These are phyloP conservation scores for Dicorynia guianensis DNA, from an alignment of 306 rosid genomes.

Conservation along the genomic window DNA sequence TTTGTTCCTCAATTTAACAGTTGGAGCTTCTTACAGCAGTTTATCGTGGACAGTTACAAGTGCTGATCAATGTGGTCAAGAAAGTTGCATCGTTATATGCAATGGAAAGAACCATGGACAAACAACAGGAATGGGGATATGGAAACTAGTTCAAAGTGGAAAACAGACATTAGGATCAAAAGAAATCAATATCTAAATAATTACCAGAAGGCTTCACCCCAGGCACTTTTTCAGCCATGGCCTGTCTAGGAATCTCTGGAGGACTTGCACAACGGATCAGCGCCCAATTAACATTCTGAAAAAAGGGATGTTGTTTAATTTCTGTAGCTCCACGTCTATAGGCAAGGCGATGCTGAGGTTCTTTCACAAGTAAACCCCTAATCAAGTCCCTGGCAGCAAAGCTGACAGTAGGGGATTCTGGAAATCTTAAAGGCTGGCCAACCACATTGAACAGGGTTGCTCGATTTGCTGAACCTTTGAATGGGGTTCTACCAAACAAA, in stretches of 20 bases:
- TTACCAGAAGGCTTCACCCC: slow-evolving; percentile 90
- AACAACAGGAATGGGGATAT: slow-evolving; percentile 53
- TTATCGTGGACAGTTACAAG: slow-evolving; percentile 50
- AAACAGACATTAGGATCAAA: slow-evolving; percentile 55
- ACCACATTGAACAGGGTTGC: slow-evolving; percentile 96
- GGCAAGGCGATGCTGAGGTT: slow-evolving; percentile 96
- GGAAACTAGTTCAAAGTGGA: slow-evolving; percentile 44
- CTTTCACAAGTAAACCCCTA: slow-evolving; percentile 92
- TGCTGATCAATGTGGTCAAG: slow-evolving; percentile 38
- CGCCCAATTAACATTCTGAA: slow-evolving; percentile 93
- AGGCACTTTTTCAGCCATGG: slow-evolving; percentile 56
- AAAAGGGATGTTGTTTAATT: slow-evolving; percentile 93
- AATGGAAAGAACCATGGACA: slow-evolving; percentile 59
- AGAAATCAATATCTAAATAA: slow-evolving; percentile 96
- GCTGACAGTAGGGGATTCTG: slow-evolving; percentile 89
- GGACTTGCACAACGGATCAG: slow-evolving; percentile 95
- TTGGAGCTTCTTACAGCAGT: slow-evolving; percentile 44
- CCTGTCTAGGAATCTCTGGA: slow-evolving; percentile 78
- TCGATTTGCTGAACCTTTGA: slow-evolving; percentile 82
- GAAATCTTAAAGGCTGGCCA: slow-evolving; percentile 92
- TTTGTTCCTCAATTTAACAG: slow-evolving; percentile 38
- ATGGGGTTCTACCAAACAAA: slow-evolving; percentile 91
- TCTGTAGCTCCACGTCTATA: slow-evolving; percentile 94
- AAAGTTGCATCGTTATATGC: slow-evolving; percentile 42
- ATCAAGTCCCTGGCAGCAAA: slow-evolving; percentile 97